Percentiles rank a stretch among this genome's conserved stretches.
Evolutionary conservation across 2,329 filamentous ascomycete genomes (phyloP).

Genomic region (Stagonosporopsis chrysanthemi): DNA sequence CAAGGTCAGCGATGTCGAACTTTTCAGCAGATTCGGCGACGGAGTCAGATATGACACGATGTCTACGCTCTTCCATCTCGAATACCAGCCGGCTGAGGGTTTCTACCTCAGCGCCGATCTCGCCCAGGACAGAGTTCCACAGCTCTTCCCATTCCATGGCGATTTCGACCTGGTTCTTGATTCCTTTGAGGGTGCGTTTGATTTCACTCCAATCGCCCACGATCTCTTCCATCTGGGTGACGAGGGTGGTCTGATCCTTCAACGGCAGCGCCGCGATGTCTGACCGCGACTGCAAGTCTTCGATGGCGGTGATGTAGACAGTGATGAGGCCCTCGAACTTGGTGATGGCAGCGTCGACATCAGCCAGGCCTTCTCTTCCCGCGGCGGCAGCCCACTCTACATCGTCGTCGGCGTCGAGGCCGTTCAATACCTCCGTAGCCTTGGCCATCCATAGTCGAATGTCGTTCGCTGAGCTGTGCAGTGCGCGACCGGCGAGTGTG

Average conservation of each 20-base stretch:
- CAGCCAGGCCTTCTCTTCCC: constrained; percentile 78
- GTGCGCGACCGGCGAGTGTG: constrained; percentile 79
- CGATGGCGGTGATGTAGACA: constrained; percentile 93
- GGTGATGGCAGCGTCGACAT: constrained; percentile 73
- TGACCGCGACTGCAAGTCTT: constrained; percentile 79
- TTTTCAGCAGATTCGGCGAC: constrained; percentile 70
- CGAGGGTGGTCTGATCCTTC: constrained; percentile 75
- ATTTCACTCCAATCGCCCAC: constrained; percentile 85
- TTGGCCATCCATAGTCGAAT: constrained; percentile 95
- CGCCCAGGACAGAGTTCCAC: constrained; percentile 91
- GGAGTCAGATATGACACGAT: constrained; percentile 69
- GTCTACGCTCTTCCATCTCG: constrained; percentile 96
- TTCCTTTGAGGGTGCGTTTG: constrained; percentile 74
- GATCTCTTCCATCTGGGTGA: constrained; percentile 89
- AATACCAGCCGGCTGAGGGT: constrained; percentile 83
- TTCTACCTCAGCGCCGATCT: constrained; percentile 89
- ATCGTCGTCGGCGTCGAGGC: constrained; percentile 93
- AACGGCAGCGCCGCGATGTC: constrained; percentile 77
- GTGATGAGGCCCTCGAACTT: constrained; percentile 90
- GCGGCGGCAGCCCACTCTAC: constrained; percentile 95
- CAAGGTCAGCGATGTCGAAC: constrained; percentile 84
- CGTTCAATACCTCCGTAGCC: constrained; percentile 85
- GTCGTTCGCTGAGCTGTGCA: constrained; percentile 88
- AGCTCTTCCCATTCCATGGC: constrained; percentile 99
- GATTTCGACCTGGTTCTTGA: constrained; percentile 91